phyloP scores from a whole-genome alignment of 2,329 filamentous ascomycete species.

The Bertia moriformis region DNA sequence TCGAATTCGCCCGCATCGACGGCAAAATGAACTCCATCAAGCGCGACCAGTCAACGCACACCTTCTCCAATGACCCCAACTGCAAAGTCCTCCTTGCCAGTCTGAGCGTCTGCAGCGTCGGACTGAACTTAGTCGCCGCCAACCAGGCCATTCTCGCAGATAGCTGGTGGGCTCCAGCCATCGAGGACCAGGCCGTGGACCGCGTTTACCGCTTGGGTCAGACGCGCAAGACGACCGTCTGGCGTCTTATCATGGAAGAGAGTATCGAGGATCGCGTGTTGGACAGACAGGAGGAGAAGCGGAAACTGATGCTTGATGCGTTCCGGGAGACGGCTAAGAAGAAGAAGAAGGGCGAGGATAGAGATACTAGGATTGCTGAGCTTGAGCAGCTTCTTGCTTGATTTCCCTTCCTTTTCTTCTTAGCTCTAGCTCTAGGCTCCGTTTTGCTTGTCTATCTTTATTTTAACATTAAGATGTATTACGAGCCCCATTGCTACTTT shows the following conservation, averaged over 20 bases:
- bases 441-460: neutral
- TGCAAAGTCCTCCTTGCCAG: constrained; percentile 70
- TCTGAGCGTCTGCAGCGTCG: constrained; percentile 69
- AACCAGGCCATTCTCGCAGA: constrained; percentile 76
- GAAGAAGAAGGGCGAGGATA: constrained; percentile 37
- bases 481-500: too few relatives aligned
- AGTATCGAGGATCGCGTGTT: constrained; percentile 72
- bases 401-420: neutral
- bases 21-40: constrained; percentile 59
- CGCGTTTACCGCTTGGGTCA: constrained; percentile 78
- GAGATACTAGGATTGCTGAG: constrained; percentile 37
- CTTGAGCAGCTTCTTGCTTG: constrained; percentile 29
- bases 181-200: constrained; percentile 83
- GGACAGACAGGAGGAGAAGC: constrained; percentile 64
- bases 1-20: constrained; percentile 61
- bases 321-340: constrained; percentile 58
- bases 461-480: too few relatives aligned
- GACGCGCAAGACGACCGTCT: constrained; percentile 63
- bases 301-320: constrained; percentile 61
- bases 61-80: constrained; percentile 50
- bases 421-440: neutral
- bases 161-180: constrained; percentile 84
- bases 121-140: constrained; percentile 71
- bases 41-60: constrained; percentile 59
- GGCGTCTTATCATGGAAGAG: constrained; percentile 66